phyloP scores from a whole-genome alignment of 2,329 filamentous ascomycete genomes.

The Diplocarpon rosae region DNA sequence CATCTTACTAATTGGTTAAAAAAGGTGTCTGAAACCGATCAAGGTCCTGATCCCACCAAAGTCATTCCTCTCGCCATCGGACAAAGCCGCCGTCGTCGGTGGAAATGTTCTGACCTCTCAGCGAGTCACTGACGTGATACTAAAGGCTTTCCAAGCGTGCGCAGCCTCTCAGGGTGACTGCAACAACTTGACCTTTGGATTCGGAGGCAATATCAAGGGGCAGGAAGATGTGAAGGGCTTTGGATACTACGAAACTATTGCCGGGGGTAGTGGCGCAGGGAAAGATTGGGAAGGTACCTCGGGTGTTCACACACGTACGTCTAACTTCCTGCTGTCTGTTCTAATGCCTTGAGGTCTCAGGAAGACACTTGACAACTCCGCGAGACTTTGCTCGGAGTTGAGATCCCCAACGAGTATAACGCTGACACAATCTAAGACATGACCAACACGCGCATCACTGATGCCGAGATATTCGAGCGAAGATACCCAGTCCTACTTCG shows the following conservation, averaged over 20 bases:
- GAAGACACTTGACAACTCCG: too few relatives aligned
- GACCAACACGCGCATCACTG: conserved; percentile 79
- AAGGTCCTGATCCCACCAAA: conserved; percentile 60
- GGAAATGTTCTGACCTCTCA: conserved; percentile 75
- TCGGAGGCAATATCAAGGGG: conserved; percentile 53
- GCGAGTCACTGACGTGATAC: conserved; percentile 71
- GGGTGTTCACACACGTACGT: conserved; percentile 49
- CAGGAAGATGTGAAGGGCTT: conserved; percentile 60
- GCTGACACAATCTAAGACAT: conserved; percentile 26
- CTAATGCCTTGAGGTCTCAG: too few relatives aligned
- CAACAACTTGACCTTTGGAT: conserved; percentile 79
- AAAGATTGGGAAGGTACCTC: conserved; percentile 60
- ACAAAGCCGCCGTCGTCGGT: conserved; percentile 69
- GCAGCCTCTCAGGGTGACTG: conserved; percentile 71
- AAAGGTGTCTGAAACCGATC: conserved; percentile 62
- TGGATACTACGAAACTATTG: conserved; percentile 81
- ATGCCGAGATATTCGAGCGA: conserved; percentile 68
- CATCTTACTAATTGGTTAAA: not conserved
- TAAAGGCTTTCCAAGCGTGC: conserved; percentile 69
- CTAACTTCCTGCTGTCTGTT: too few relatives aligned
- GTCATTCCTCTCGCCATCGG: conserved; percentile 64
- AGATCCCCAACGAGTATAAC: too few relatives aligned
- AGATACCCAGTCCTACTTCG: conserved; percentile 65
- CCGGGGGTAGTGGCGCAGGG: conserved; percentile 65
- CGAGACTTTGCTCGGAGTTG: too few relatives aligned